These are phyloP conservation scores for Termitomyces sp. DNA, from an alignment of 768 basidiomycete species.

Conservation along the genomic window DNA sequence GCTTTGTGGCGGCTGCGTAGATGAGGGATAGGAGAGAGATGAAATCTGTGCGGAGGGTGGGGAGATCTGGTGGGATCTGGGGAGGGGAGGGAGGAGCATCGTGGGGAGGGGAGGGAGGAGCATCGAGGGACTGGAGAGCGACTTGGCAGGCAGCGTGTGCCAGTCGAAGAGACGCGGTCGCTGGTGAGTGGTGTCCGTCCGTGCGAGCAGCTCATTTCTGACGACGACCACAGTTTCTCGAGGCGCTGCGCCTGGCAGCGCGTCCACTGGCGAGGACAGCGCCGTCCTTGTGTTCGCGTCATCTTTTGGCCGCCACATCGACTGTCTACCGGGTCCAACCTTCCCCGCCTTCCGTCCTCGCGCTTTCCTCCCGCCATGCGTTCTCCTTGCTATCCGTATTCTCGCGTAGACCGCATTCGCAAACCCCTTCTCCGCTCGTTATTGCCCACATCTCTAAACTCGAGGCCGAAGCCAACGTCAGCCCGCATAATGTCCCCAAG, in stretches of 20 bases:
- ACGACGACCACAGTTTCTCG: conserved; percentile 6
- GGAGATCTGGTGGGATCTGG: conserved; percentile 24
- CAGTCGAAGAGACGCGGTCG: conserved; percentile 22
- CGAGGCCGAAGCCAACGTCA: conserved; percentile 74
- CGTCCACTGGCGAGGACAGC: conserved; percentile 7
- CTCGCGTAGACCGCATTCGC: conserved; percentile 40
- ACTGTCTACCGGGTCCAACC: conserved; percentile 7
- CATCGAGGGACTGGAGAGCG: conserved; percentile 27
- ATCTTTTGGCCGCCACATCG: conserved; percentile 8
- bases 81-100: too few relatives aligned
- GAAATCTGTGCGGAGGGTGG: conserved; percentile 51
- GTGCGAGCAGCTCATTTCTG: neutral
- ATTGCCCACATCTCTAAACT: conserved; percentile 69
- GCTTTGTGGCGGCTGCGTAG: conserved; percentile 54
- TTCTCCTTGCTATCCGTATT: conserved; percentile 44
- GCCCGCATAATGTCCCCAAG: conserved; percentile 64
- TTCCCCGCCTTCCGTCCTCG: conserved; percentile 12
- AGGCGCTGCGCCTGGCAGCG: conserved; percentile 9
- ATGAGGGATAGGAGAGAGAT: conserved; percentile 55
- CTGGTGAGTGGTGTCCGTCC: conserved; percentile 5
- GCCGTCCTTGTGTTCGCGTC: conserved; percentile 10
- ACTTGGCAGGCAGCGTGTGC: conserved; percentile 35
- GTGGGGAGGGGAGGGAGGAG: conserved; percentile 16
- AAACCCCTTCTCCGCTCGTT: conserved; percentile 57
- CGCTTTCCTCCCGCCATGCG: conserved; percentile 22